Evolutionary conservation across 2,329 filamentous ascomycete species (phyloP).

Genomic region (Neofusicoccum laricinum): DNA sequence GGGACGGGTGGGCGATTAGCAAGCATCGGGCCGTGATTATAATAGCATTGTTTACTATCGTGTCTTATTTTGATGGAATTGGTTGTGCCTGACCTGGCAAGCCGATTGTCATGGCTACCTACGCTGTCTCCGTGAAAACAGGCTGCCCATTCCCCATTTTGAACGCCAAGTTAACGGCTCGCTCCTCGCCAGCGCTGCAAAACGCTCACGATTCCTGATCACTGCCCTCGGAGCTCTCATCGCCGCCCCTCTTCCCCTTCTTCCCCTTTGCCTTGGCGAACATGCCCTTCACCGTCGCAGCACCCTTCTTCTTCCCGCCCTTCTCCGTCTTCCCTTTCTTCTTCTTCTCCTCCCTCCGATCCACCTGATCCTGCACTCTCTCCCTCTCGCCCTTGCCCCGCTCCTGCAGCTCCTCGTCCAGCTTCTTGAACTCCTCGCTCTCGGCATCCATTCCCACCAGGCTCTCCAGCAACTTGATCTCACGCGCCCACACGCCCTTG

Average conservation of each 20-base stretch:
- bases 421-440: constrained; percentile 64
- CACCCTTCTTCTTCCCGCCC: constrained; percentile 35
- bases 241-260: constrained; percentile 26
- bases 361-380: constrained; percentile 74
- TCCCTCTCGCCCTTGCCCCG: constrained; percentile 69
- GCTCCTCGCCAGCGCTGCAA: not conserved
- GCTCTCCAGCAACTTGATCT: constrained; percentile 91
- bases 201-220: constrained; percentile 22
- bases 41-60: no score
- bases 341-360: constrained; percentile 66
- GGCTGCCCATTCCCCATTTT: no score
- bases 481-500: constrained; percentile 80
- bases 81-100: no score
- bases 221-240: constrained; percentile 17
- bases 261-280: constrained; percentile 38
- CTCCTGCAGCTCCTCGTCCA: constrained; percentile 65
- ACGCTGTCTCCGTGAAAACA: no score
- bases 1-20: not conserved
- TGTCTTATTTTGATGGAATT: no score
- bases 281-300: constrained; percentile 51
- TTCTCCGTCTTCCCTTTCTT: constrained; percentile 47
- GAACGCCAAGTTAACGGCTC: not conserved
- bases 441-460: constrained; percentile 81
- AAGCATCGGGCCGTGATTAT: not conserved
- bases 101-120: no score